Conservation (phyloP, 257 asterid genomes). For the Solanum sparsipilum region DNA sequence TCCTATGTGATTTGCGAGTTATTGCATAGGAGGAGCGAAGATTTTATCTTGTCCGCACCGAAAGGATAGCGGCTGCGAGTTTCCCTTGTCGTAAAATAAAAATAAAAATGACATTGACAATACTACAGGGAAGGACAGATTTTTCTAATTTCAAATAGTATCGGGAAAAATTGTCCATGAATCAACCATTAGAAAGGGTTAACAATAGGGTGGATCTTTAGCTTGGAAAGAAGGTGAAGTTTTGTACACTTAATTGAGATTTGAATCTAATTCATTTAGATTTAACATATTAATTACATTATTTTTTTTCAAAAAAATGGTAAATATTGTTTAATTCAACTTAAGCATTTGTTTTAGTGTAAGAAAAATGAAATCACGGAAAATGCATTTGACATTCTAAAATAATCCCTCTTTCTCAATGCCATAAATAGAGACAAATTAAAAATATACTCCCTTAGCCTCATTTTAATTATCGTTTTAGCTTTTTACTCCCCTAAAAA, state of each 20-base stretch:
- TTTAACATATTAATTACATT: not conserved
- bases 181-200: too few species aligned
- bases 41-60: accelerated
- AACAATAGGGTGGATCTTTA: not conserved
- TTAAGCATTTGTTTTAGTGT: not conserved
- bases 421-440: not conserved
- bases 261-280: not conserved
- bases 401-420: not conserved
- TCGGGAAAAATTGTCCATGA: too few species aligned
- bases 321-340: too few species aligned
- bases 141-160: too few species aligned
- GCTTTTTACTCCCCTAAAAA: not conserved
- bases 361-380: not conserved
- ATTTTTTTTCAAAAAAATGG: not conserved
- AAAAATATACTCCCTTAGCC: not conserved
- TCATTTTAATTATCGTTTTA: not conserved
- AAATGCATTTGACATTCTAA: not conserved
- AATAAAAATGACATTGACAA: too few species aligned
- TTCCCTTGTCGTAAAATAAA: too few species aligned
- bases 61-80: too few species aligned
- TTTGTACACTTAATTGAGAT: not conserved
- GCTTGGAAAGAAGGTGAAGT: not conserved
- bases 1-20: too few species aligned
- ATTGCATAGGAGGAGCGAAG: too few species aligned
- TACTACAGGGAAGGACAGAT: too few species aligned